Base-by-base conservation (phyloP, 2,329 filamentous ascomycete species). In the Trichophyton rubrum region DNA sequence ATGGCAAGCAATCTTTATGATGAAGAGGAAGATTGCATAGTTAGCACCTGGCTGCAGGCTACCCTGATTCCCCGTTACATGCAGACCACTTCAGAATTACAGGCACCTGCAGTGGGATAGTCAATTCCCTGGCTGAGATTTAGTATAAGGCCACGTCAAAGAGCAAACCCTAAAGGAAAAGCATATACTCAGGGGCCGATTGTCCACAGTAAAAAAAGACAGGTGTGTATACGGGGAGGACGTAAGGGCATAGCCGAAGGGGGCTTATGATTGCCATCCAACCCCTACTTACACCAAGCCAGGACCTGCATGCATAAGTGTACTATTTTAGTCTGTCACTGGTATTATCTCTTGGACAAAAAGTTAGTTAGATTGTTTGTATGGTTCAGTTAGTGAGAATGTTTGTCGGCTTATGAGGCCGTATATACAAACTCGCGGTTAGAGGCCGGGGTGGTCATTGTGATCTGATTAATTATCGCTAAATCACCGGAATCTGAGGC, bases 321-420 rank as follows among this genome's bases (percentile, higher is more conserved):
- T 53, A 30, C 45, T 15, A 43, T 5, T 49, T 49, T 13, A 43
- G 49, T 17, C 4, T 17, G 27, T 3, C n/a, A 20, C 27, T 35
- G 15, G 22, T 22, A 13, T 17, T 11, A 3, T 15, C 2, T 24
- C 15, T 33, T 33, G 33, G 49, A 27, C 49, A 55, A 55, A 30
- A 55, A 55, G 49, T 55, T 35, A 55, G 49, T 20, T 55, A 55
- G 24, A 55, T 27, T 55, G 49, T n/a, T n/a, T 33, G 49, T 55
- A 38, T 38, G 33, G 33, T 38, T 38, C 11, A 38, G 33, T 1
- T 13, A 38, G 33, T 38, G 33, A 55, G 27, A 15, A 15, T 27
- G 49, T 55, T 55, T 55, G 27, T 55, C 49, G 49, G 49, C 49
- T n/a, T 55, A 35, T 35, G 49, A 55, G 27, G 30, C 49, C 49